Evolutionary conservation across 306 rosid species (phyloP).

Genomic region (Vachellia pachyceras): DNA sequence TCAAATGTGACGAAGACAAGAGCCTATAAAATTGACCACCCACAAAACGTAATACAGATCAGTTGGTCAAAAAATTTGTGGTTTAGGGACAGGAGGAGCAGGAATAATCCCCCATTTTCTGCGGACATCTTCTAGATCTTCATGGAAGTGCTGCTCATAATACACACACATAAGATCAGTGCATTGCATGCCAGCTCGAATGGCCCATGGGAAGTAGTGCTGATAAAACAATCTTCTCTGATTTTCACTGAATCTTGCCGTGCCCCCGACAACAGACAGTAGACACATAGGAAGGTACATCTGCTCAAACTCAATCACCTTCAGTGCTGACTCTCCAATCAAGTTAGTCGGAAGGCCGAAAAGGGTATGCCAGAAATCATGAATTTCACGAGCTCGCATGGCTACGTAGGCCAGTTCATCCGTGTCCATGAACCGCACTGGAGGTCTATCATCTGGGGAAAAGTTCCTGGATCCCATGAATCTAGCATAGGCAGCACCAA

Average conservation of each 20-base stretch:
- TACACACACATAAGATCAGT: conserved; percentile 89
- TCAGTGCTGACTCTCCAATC: conserved; percentile 73
- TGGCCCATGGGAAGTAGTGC: conserved; percentile 92
- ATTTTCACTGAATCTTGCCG: conserved; percentile 70
- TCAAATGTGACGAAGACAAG: too few relatives aligned
- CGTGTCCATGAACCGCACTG: conserved; percentile 87
- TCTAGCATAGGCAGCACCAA: conserved; percentile 89
- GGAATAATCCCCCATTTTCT: conserved; percentile 80
- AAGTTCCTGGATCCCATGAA: conserved; percentile 98
- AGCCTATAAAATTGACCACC: too few relatives aligned
- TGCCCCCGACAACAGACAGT: conserved; percentile 64
- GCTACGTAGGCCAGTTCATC: conserved; percentile 69
- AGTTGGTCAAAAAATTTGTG: conserved; percentile 24
- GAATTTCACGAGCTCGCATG: conserved; percentile 76
- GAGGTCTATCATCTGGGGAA: conserved; percentile 93
- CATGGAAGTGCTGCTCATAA: conserved; percentile 82
- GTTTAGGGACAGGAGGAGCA: conserved; percentile 56
- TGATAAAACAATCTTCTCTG: conserved; percentile 76
- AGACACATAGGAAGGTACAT: conserved; percentile 77
- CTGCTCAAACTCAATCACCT: conserved; percentile 74
- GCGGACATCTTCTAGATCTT: conserved; percentile 81
- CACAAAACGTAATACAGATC: neutral
- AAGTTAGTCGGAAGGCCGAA: conserved; percentile 69
- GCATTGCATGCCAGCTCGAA: conserved; percentile 75
- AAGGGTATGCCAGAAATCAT: conserved; percentile 78